Percentiles rank a stretch among this genome's conserved stretches.
Conservation (phyloP, 2,329 filamentous ascomycete species). For the Pseudogymnoascus sp. region DNA sequence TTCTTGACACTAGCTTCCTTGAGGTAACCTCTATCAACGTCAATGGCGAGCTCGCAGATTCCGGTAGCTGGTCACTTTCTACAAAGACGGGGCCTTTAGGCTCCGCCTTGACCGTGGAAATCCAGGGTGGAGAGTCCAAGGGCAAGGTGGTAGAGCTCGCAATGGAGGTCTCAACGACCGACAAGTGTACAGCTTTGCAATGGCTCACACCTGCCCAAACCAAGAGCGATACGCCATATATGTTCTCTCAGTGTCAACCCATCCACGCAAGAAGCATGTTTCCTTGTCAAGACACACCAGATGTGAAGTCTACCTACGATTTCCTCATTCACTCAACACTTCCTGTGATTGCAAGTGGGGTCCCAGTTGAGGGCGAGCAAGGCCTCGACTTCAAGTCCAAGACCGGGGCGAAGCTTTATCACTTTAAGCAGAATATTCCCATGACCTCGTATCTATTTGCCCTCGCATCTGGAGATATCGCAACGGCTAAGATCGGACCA, state of each 20-base stretch:
- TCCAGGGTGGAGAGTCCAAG: constrained; percentile 46
- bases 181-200: constrained; percentile 83
- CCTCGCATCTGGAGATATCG: constrained; percentile 79
- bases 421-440: constrained; percentile 81
- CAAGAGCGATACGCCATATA: constrained; percentile 91
- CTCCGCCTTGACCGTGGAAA: constrained; percentile 57
- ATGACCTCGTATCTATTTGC: constrained; percentile 94
- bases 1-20: constrained; percentile 83
- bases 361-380: constrained; percentile 44
- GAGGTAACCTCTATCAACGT: constrained; percentile 65
- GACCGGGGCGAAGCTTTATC: constrained; percentile 53
- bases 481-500: constrained; percentile 75
- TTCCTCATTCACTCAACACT: constrained; percentile 82
- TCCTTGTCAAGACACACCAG: constrained; percentile 94
- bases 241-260: constrained; percentile 97
- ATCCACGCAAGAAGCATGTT: constrained; percentile 92
- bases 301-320: constrained; percentile 90
- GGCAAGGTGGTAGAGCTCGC: constrained; percentile 46
- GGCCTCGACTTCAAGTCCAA: constrained; percentile 44
- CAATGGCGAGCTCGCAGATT: constrained; percentile 37
- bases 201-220: constrained; percentile 94
- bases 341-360: constrained; percentile 84
- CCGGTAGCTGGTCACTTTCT: constrained; percentile 28
- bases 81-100: constrained; percentile 64
- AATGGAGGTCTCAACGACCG: constrained; percentile 72